A percentile compares a stretch with the other conserved stretches of the same genome.
Conservation (phyloP, 2,329 filamentous ascomycete genomes). For the Phyllosticta paracitricarpa region DNA sequence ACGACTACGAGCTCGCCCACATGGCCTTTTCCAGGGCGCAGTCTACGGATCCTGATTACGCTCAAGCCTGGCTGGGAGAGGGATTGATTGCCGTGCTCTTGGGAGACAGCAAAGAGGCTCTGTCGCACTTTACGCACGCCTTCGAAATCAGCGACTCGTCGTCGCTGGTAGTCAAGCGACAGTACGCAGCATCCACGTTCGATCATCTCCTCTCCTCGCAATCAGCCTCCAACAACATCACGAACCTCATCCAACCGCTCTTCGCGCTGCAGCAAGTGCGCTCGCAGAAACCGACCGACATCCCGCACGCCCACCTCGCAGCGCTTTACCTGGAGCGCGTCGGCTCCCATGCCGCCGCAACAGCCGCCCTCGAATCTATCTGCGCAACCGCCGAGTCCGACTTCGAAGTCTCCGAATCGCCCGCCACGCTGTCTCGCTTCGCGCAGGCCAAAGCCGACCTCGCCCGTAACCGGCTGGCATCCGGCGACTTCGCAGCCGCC, state of each 20-base stretch:
- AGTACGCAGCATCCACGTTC: slow-evolving; percentile 73
- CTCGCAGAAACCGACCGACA: slow-evolving; percentile 58
- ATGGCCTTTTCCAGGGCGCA: slow-evolving; percentile 84
- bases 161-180: slow-evolving; percentile 60
- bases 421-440: slow-evolving; percentile 62
- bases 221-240: slow-evolving; percentile 41
- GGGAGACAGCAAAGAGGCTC: slow-evolving; percentile 66
- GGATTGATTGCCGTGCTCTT: slow-evolving; percentile 71
- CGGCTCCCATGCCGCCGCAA: slow-evolving; percentile 55
- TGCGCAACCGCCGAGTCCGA: slow-evolving; percentile 65
- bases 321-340: slow-evolving; percentile 76
- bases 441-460: slow-evolving; percentile 79
- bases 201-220: slow-evolving; percentile 61
- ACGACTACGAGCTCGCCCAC: slow-evolving; percentile 77
- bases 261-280: slow-evolving; percentile 80
- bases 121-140: slow-evolving; percentile 81
- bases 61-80: slow-evolving; percentile 89
- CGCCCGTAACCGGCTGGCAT: slow-evolving; percentile 70
- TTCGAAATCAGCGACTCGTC: slow-evolving; percentile 84
- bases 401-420: slow-evolving; percentile 75
- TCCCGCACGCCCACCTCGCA: slow-evolving; percentile 66
- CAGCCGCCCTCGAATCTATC: slow-evolving; percentile 53
- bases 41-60: slow-evolving; percentile 87
- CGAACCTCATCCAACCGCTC: slow-evolving; percentile 67
- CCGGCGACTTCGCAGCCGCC: slow-evolving; percentile 54